Evolutionary conservation across 192 early-diverging fungal species (phyloP).

Genomic region (Bifiguratus adelaidae): DNA sequence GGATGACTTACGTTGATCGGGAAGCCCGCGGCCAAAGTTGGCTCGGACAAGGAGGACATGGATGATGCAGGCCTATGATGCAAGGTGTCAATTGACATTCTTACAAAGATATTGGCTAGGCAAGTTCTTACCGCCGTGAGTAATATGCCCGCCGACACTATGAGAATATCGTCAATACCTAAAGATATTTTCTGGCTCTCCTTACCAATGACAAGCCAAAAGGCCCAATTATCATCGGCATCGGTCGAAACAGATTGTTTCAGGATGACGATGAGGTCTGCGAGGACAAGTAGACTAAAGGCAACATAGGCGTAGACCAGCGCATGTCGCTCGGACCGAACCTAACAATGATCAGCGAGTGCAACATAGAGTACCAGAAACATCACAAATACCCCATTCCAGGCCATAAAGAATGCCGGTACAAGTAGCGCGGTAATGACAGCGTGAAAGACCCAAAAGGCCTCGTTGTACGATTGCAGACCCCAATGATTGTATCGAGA

Average conservation of each 20-base stretch:
- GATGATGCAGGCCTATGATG: too few species aligned
- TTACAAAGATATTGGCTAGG: too few species aligned
- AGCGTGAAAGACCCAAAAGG: neutral
- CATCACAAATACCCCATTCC: neutral
- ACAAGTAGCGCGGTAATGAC: neutral
- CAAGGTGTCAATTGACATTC: too few species aligned
- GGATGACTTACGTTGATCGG: too few species aligned
- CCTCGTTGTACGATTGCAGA: neutral
- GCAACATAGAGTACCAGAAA: neutral
- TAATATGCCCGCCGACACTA: too few species aligned
- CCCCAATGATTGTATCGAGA: too few species aligned
- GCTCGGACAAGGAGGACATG: too few species aligned
- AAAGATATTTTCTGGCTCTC: too few species aligned
- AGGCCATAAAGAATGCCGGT: neutral
- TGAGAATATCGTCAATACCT: too few species aligned
- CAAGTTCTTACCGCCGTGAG: too few species aligned
- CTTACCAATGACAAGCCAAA: neutral
- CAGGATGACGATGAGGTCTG: neutral
- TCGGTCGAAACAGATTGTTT: neutral
- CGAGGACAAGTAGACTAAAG: neutral
- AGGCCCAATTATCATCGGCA: neutral
- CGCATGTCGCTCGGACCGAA: neutral
- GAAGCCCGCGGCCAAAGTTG: too few species aligned
- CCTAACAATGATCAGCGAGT: neutral
- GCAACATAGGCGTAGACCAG: neutral